A percentile compares a stretch with the other conserved stretches of the same genome.
Conservation (phyloP, 805 yeast species). For the Saturnispora bothae region DNA sequence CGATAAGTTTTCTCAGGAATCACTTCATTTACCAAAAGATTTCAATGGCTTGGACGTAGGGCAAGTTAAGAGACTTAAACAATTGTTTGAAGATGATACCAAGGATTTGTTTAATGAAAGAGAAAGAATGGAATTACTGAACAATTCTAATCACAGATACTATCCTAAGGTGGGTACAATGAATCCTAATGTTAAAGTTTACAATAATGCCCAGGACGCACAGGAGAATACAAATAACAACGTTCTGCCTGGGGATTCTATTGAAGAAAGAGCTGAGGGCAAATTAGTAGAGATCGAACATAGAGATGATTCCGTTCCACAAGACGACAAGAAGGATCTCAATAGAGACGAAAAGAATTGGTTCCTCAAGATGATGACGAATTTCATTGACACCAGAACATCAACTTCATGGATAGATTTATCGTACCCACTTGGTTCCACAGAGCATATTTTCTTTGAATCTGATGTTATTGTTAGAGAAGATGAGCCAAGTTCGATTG, state of each 20-base stretch:
- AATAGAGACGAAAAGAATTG: constrained; percentile 49
- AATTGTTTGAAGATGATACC: constrained; percentile 49
- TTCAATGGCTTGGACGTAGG: constrained; percentile 17
- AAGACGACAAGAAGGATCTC: constrained; percentile 6
- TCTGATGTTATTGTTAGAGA: constrained; percentile 90
- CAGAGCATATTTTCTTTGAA: constrained; percentile 89
- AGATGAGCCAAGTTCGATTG: constrained; percentile 90
- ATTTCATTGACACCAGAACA: constrained; percentile 96
- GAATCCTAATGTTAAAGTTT: constrained; percentile 84
- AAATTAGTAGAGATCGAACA: neutral
- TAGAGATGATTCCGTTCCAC: neutral
- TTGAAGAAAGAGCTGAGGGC: neutral
- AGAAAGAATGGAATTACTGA: constrained; percentile 55
- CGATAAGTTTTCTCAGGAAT: constrained; percentile 15
- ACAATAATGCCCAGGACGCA: constrained; percentile 80
- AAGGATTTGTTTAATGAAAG: constrained; percentile 82
- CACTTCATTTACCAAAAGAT: constrained; percentile 12
- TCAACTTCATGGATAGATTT: constrained; percentile 93
- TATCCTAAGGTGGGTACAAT: constrained; percentile 67
- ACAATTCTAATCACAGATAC: constrained; percentile 32
- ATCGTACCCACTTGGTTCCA: constrained; percentile 65
- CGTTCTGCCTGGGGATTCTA: neutral
- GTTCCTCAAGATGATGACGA: constrained; percentile 70
- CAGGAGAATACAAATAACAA: constrained; percentile 1
- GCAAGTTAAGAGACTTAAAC: constrained; percentile 56